Conservation (phyloP, 768 basidiomycete species). For the Tylopilus sp. region DNA sequence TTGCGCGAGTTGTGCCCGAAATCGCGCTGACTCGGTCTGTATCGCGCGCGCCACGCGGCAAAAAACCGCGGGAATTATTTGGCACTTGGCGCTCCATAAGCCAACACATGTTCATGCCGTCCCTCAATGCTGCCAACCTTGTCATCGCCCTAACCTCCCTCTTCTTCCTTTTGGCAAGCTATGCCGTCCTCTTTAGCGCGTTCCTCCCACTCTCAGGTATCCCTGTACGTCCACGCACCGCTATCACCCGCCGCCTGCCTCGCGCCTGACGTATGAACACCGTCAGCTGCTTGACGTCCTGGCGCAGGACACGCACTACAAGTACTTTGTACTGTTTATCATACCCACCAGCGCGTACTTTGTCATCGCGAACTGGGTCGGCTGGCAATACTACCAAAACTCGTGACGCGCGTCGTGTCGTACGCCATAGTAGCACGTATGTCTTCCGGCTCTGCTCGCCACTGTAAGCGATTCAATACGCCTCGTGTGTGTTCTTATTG, state of each 20-base stretch:
- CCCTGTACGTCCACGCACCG: conserved; percentile 39
- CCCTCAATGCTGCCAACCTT: conserved; percentile 42
- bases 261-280: conserved; percentile 20
- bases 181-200: conserved; percentile 64
- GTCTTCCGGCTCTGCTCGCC: conserved; percentile 4
- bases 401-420: conserved; percentile 44
- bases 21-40: too few relatives aligned
- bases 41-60: too few relatives aligned
- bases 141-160: conserved; percentile 43
- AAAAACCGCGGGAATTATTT: too few relatives aligned
- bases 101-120: conserved; percentile 24
- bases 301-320: conserved; percentile 80
- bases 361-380: conserved; percentile 97
- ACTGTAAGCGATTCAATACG: conserved; percentile 14
- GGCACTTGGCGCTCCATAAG: too few relatives aligned
- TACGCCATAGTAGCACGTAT: conserved; percentile 1
- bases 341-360: conserved; percentile 84
- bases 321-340: conserved; percentile 76
- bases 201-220: conserved; percentile 54
- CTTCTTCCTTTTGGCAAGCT: conserved; percentile 57
- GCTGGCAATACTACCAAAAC: conserved; percentile 96
- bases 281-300: conserved; percentile 61
- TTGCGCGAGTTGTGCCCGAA: too few relatives aligned
- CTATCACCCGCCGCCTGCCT: neutral
- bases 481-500: conserved; percentile 22